Evolutionary conservation across 108 stramenopile genomes (phyloP).

Genomic region (Fragilariopsis cylindrus): DNA sequence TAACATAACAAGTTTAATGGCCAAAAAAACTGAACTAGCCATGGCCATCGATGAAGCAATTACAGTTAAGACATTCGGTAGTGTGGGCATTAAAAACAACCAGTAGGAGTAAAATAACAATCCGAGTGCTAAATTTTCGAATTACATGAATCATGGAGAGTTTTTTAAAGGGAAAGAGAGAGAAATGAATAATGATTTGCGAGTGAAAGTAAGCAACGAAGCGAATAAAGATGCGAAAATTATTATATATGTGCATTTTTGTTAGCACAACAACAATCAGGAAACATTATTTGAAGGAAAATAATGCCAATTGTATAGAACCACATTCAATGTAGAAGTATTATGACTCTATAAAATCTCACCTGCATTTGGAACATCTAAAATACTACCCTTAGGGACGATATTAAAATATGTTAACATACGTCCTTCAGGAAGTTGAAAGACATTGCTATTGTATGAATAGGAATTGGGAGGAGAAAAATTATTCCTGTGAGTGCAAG

Average conservation of each 20-base stretch:
- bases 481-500: background rate
- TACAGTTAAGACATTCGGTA: conserved; percentile 31
- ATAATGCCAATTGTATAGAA: too few relatives aligned
- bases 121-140: conserved; percentile 21
- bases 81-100: conserved; percentile 16
- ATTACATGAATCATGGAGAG: background rate
- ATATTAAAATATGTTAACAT: conserved; percentile 78
- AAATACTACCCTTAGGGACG: conserved; percentile 50
- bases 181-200: background rate
- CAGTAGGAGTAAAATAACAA: conserved; percentile 60
- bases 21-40: conserved; percentile 65
- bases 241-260: too few relatives aligned
- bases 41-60: conserved; percentile 40
- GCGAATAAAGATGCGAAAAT: background rate
- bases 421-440: conserved; percentile 73
- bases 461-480: too few relatives aligned
- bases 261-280: background rate
- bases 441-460: conserved; percentile 48
- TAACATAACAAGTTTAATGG: conserved; percentile 51
- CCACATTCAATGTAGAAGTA: too few relatives aligned
- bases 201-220: background rate
- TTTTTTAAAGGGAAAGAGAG: background rate
- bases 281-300: too few relatives aligned
- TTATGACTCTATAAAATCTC: too few relatives aligned
- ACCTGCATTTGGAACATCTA: conserved; percentile 77